Evolutionary conservation across 2,329 filamentous ascomycete genomes (phyloP), one percentile per base, ranked within the genome.

Genomic region (Hypoxylon sp.): DNA sequence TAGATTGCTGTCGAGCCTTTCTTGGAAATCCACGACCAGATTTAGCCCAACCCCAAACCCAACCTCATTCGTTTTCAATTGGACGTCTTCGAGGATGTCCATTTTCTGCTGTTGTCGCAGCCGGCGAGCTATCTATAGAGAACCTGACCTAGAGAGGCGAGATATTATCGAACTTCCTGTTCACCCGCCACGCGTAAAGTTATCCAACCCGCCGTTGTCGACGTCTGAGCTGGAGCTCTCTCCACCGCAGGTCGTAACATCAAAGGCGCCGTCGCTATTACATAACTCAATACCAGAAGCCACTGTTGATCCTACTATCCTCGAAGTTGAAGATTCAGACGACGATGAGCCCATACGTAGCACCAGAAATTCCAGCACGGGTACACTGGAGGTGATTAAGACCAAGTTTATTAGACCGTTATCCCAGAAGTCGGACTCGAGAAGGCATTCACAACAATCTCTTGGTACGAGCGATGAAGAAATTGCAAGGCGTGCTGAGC

Each of bases 401-500:
- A 81, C 79, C 5, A 84, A 79, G 46, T 74, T 88, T 14, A 80
- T 81, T 62, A 80, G 81, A 49, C 84, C 82, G 40, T 77, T 87
- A 5, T 86, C 85, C 1, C 79, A 83, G 25, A 83, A 84, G 20
- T 80, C 79, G 3, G 77, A 82, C 6, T 73, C 75, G 1, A 83
- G 80, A 50, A 76, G 81, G 31, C 80, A 79, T 37, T 82, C 83
- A 2, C 81, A 78, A 35, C 79, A 79, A 3, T 82, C 82, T 14
- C 77, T 83, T 33, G 82, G 84, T 11, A 82, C 81, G 54, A 86
- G 83, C 51, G 81, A 86, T 25, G 86, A 88, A 68, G 85, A 88
- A 69, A 73, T 87, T 48, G 84, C 86, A 57, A 82, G 86, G 30
- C 82, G 87, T 70, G 87, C 86, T 30, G 87, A 89, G 71, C 76